Conservation (phyloP, 2,329 filamentous ascomycete genomes). For the Fusarium illudens region DNA sequence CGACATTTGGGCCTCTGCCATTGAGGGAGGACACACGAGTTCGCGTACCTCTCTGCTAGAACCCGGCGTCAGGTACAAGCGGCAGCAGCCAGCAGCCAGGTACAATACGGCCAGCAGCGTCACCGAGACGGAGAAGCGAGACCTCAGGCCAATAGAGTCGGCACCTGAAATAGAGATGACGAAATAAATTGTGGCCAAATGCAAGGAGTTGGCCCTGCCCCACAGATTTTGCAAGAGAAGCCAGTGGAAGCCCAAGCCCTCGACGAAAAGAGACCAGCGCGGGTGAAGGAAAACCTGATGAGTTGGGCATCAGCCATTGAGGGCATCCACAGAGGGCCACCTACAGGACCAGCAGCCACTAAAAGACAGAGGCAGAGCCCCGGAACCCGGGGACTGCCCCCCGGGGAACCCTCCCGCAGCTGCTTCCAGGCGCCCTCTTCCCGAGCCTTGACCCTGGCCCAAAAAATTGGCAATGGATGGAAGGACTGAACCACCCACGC, state of each 20-base stretch:
- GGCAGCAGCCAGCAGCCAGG: too few relatives aligned
- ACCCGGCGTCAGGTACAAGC: neutral
- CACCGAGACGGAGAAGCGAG: neutral
- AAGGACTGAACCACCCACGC: constrained; percentile 5
- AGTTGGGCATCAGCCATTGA: too few relatives aligned
- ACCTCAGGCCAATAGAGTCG: constrained; percentile 7
- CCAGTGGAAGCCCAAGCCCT: constrained; percentile 7
- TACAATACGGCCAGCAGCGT: neutral
- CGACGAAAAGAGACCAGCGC: constrained; percentile 24
- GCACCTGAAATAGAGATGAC: constrained; percentile 26
- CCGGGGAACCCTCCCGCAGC: constrained; percentile 3
- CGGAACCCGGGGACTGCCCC: constrained; percentile 6
- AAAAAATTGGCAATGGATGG: too few relatives aligned
- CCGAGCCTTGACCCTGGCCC: constrained; percentile 9
- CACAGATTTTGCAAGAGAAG: constrained; percentile 12
- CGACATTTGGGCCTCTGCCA: neutral
- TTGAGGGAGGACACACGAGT: neutral
- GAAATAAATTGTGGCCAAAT: constrained; percentile 38
- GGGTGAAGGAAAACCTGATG: constrained; percentile 25
- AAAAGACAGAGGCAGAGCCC: neutral
- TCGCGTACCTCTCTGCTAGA: neutral
- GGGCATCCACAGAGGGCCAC: too few relatives aligned
- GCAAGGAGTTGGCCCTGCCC: constrained; percentile 36
- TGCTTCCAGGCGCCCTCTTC: neutral
- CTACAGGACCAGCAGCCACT: too few relatives aligned